Evolutionary conservation across 306 rosid species (phyloP).

Genomic region (Vigna radiata): DNA sequence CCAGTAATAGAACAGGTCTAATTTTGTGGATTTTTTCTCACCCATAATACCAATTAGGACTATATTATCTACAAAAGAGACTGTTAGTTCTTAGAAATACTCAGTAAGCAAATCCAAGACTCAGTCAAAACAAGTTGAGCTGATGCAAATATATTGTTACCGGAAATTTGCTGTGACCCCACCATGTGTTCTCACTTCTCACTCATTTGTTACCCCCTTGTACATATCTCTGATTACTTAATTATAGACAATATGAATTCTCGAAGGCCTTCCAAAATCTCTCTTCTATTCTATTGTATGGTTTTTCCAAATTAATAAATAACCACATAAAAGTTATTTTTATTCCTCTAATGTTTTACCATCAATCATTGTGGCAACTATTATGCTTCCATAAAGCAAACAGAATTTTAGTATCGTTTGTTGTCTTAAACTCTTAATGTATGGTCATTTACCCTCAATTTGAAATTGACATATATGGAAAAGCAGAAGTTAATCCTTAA

Average conservation of each 20-base stretch:
- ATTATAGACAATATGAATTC: background rate
- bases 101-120: background rate
- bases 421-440: background rate
- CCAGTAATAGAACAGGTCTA: too few species aligned
- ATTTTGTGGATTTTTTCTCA: too few species aligned
- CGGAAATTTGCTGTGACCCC: background rate
- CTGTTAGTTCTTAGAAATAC: background rate
- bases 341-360: background rate
- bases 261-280: background rate
- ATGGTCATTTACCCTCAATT: background rate
- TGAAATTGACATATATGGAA: constrained; percentile 23
- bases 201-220: background rate
- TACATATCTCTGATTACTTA: background rate
- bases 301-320: background rate
- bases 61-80: background rate
- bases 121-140: background rate
- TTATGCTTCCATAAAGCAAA: background rate
- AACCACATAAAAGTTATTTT: background rate
- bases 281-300: background rate
- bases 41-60: background rate
- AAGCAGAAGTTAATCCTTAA: background rate
- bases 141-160: background rate
- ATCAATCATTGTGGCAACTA: background rate
- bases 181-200: background rate
- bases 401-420: background rate